phyloP scores from a whole-genome alignment of 768 basidiomycete species.

The Cyclocybe cylindracea region DNA sequence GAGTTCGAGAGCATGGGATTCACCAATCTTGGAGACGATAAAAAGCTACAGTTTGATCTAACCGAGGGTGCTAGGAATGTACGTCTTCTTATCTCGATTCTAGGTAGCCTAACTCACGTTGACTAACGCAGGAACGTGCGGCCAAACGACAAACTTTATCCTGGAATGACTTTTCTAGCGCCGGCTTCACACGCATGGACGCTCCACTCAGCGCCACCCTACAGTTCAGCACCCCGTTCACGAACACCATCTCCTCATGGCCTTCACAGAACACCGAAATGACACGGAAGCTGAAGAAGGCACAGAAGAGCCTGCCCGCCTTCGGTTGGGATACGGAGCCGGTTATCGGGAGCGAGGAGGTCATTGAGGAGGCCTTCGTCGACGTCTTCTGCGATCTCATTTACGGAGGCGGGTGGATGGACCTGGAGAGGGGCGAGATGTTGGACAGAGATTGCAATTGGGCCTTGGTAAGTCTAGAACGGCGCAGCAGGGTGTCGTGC shows the following conservation, averaged over 20 bases:
- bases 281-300: slow-evolving; percentile 79
- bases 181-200: slow-evolving; percentile 83
- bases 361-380: slow-evolving; percentile 89
- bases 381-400: slow-evolving; percentile 84
- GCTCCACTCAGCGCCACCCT: slow-evolving; percentile 78
- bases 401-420: slow-evolving; percentile 85
- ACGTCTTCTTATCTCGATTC: slow-evolving; percentile 16
- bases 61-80: slow-evolving; percentile 82
- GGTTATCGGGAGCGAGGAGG: slow-evolving; percentile 72
- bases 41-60: slow-evolving; percentile 89
- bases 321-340: slow-evolving; percentile 96
- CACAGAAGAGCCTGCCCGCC: slow-evolving; percentile 75
- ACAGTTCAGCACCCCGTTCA: slow-evolving; percentile 64
- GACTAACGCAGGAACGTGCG: slow-evolving; percentile 49
- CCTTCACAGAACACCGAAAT: slow-evolving; percentile 74
- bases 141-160: slow-evolving; percentile 82
- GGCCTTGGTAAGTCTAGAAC: slow-evolving; percentile 68
- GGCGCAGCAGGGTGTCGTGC: not conserved
- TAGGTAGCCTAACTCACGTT: not conserved
- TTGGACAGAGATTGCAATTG: slow-evolving; percentile 88
- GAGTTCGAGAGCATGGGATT: slow-evolving; percentile 89
- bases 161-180: slow-evolving; percentile 87
- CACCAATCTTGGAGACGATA: slow-evolving; percentile 53
- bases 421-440: slow-evolving; percentile 70
- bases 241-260: slow-evolving; percentile 63